A percentile compares a stretch with the other conserved stretches of the same genome.
These are phyloP conservation scores for Chenopodium formosanum DNA, from an alignment of 148 eudicot species.

Conservation along the genomic window DNA sequence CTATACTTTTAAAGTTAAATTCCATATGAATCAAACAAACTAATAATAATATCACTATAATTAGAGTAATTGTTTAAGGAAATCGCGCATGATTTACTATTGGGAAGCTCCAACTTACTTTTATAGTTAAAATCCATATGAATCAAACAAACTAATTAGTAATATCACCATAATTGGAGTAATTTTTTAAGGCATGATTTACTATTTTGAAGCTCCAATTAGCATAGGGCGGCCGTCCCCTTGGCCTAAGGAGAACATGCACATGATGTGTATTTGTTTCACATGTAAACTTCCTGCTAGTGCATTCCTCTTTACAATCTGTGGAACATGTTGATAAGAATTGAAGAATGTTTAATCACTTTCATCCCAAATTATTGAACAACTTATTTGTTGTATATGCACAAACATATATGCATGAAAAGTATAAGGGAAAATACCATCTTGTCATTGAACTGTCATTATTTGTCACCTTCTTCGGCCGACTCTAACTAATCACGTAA, in stretches of 20 bases:
- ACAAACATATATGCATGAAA: slow-evolving; percentile 17
- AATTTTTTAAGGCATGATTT: no score
- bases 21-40: no score
- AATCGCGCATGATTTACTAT: no score
- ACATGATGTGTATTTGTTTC: not conserved
- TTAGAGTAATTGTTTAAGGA: no score
- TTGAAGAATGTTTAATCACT: not conserved
- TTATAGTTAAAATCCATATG: no score
- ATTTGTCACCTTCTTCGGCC: not conserved
- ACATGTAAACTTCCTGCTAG: not conserved
- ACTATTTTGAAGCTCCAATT: no score
- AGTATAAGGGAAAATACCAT: not conserved
- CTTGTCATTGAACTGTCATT: slow-evolving; percentile 2
- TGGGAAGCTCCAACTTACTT: no score
- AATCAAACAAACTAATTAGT: no score
- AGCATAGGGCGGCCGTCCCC: no score
- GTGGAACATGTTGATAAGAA: not conserved
- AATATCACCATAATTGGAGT: no score
- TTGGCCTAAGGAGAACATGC: not conserved
- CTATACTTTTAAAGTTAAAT: no score
- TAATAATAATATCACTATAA: no score
- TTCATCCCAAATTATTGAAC: slow-evolving; percentile 1
- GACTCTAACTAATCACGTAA: slow-evolving; percentile 20
- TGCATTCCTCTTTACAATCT: not conserved
- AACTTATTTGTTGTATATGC: slow-evolving; percentile 5